Conservation (phyloP, 148 eudicot species). For the Arbutus unedo region DNA sequence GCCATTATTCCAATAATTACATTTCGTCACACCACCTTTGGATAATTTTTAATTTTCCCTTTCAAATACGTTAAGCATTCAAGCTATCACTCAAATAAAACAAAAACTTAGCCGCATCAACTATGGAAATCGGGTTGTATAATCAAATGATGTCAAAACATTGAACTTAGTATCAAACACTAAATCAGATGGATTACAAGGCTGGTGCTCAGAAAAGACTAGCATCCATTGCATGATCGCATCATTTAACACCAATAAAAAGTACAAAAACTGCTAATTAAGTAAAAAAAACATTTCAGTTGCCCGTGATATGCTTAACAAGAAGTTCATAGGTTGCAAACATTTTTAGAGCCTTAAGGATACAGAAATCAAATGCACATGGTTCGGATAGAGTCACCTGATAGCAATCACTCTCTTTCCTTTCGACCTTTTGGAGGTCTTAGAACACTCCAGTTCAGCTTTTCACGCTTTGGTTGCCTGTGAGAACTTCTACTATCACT, state of each 20-base stretch:
- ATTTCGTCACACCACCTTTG: no score
- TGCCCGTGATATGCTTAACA: slow-evolving; percentile 1
- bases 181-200: neutral
- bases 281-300: neutral
- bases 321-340: neutral
- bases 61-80: neutral
- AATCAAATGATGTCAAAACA: neutral
- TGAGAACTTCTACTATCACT: slow-evolving; percentile 31
- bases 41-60: no score
- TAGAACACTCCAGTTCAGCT: slow-evolving; percentile 65
- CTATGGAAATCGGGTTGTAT: neutral
- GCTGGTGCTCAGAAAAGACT: slow-evolving; percentile 12
- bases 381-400: slow-evolving; percentile 11
- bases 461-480: slow-evolving; percentile 52
- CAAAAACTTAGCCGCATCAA: slow-evolving; percentile 3
- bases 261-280: neutral
- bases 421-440: slow-evolving; percentile 55
- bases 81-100: neutral
- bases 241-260: neutral
- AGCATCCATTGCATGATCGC: neutral
- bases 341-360: neutral
- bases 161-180: neutral
- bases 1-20: no score
- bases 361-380: neutral
- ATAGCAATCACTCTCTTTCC: slow-evolving; percentile 25